Conservation (phyloP, 1,139 yeast species). For the Debaryomyces subglobosus region DNA sequence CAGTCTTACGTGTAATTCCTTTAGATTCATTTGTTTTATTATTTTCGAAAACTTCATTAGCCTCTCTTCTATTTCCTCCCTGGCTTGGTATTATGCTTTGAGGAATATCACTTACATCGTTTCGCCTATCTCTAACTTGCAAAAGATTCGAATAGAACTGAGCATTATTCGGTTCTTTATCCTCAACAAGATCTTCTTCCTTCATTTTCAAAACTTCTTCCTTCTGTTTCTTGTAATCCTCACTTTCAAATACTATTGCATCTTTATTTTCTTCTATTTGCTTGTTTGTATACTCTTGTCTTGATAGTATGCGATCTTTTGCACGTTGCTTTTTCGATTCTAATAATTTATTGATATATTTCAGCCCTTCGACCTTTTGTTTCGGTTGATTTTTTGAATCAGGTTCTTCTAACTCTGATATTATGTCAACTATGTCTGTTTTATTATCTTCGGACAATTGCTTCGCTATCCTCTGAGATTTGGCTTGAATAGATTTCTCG, state of each 20-base stretch:
- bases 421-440: conserved; percentile 2
- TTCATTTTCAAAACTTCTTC: conserved; percentile 1
- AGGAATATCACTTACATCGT: neutral
- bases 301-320: conserved; percentile 13
- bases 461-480: conserved; percentile 12
- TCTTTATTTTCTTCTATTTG: conserved; percentile 10
- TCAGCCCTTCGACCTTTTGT: conserved; percentile 6
- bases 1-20: neutral
- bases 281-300: conserved; percentile 10
- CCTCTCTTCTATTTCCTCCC: neutral
- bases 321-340: conserved; percentile 14
- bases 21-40: neutral
- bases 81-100: neutral
- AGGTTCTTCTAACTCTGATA: neutral
- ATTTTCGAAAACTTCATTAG: neutral
- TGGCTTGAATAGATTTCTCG: conserved; percentile 11
- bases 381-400: neutral
- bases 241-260: conserved; percentile 17
- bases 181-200: conserved; percentile 10
- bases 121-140: neutral
- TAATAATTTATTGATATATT: conserved; percentile 13
- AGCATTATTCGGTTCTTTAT: conserved; percentile 6
- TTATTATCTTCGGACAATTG: conserved; percentile 5
- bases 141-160: conserved; percentile 11
- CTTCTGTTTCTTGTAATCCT: conserved; percentile 14